Conservation (phyloP, 108 stramenopile genomes). For the Nannochloropsis oceanica region DNA sequence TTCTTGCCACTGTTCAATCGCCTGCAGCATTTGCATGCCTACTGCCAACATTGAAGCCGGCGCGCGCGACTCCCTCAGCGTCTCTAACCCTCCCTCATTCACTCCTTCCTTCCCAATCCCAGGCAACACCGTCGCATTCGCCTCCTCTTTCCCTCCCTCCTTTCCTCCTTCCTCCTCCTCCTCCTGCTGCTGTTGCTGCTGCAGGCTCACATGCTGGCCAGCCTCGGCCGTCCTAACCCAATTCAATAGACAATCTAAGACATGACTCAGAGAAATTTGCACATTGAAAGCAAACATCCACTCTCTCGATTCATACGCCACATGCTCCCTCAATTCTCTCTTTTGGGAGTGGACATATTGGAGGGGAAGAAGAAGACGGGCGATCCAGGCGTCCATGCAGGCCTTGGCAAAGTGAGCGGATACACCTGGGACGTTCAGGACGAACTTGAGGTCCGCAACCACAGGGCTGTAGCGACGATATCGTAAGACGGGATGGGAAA, state of each 20-base stretch:
- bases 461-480: slow-evolving; percentile 72
- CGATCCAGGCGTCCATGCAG: slow-evolving; percentile 47
- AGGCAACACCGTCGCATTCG: neutral
- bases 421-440: slow-evolving; percentile 74
- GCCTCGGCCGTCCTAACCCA: neutral
- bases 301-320: slow-evolving; percentile 57
- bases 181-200: too few species aligned
- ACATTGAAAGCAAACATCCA: slow-evolving; percentile 88
- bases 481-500: slow-evolving; percentile 52
- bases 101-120: neutral
- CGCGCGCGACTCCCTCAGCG: neutral
- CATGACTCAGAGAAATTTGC: slow-evolving; percentile 42
- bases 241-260: neutral
- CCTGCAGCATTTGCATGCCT: neutral
- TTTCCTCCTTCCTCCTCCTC: neutral
- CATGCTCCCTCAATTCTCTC: slow-evolving; percentile 49
- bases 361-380: neutral
- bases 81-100: neutral
- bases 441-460: slow-evolving; percentile 76
- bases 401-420: slow-evolving; percentile 52
- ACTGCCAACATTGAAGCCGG: neutral
- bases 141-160: neutral
- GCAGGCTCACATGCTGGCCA: too few species aligned
- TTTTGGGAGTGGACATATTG: slow-evolving; percentile 57
- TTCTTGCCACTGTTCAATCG: neutral